These are phyloP conservation scores for Neurospora crassa DNA, from an alignment of 2,329 filamentous ascomycete species.

Conservation along the genomic window DNA sequence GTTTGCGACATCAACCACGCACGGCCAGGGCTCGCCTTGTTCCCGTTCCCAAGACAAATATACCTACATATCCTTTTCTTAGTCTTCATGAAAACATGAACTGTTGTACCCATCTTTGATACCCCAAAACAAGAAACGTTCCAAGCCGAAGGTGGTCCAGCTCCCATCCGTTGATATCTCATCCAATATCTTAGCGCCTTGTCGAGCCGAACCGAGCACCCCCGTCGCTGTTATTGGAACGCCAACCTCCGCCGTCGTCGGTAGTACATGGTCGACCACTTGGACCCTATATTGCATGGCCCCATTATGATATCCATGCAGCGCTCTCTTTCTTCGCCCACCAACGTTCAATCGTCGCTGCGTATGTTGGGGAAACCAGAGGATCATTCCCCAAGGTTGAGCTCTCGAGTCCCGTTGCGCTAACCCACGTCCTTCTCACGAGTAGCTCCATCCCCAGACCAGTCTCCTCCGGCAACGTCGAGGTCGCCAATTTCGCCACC, in stretches of 20 bases:
- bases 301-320: slow-evolving; percentile 53
- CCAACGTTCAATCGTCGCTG: slow-evolving; percentile 46
- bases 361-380: slow-evolving; percentile 39
- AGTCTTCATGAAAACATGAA: neutral
- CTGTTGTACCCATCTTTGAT: neutral
- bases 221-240: slow-evolving; percentile 11
- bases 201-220: slow-evolving; percentile 8
- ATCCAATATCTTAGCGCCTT: neutral
- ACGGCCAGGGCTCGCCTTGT: neutral
- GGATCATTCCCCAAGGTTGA: slow-evolving; percentile 1
- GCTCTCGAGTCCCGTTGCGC: slow-evolving; percentile 16
- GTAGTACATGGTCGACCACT: slow-evolving; percentile 21
- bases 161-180: neutral
- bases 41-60: neutral
- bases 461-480: slow-evolving; percentile 35
- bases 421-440: slow-evolving; percentile 11
- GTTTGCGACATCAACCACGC: neutral
- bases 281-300: slow-evolving; percentile 28
- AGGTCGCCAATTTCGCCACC: slow-evolving; percentile 47
- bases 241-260: slow-evolving; percentile 10
- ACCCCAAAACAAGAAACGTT: neutral
- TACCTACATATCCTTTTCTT: neutral
- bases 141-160: neutral
- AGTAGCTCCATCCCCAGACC: slow-evolving; percentile 38
- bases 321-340: slow-evolving; percentile 52